Conservation (phyloP, 2,329 filamentous ascomycete species). For the Colletotrichum sidae region DNA sequence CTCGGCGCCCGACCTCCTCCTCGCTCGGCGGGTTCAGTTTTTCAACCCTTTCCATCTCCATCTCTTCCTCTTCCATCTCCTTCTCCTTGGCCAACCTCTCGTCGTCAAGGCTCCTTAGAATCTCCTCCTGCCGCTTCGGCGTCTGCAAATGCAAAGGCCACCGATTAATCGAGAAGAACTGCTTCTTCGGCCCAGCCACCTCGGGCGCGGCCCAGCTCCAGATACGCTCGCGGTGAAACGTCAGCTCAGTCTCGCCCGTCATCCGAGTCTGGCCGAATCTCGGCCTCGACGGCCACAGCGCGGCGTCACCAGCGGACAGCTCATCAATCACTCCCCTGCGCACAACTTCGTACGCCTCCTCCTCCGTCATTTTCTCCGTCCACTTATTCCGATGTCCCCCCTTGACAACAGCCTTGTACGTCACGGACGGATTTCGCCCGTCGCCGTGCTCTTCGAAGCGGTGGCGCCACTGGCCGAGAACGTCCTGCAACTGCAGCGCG, state of each 20-base stretch:
- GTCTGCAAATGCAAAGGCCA: slow-evolving; percentile 60
- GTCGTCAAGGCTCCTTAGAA: slow-evolving; percentile 37
- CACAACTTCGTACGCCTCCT: slow-evolving; percentile 36
- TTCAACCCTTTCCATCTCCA: slow-evolving; percentile 1
- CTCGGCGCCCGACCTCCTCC: background rate
- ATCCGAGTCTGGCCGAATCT: slow-evolving; percentile 37
- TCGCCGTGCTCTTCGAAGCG: slow-evolving; percentile 16
- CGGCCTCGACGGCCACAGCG: slow-evolving; percentile 53
- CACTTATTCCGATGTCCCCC: slow-evolving; percentile 45
- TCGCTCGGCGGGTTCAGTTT: slow-evolving; percentile 9
- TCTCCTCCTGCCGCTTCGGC: slow-evolving; percentile 42
- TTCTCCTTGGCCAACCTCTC: slow-evolving; percentile 3
- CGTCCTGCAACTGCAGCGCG: slow-evolving; percentile 34
- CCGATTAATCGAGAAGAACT: slow-evolving; percentile 59
- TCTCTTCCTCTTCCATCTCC: background rate
- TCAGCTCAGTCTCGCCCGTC: slow-evolving; percentile 38
- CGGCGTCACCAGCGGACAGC: slow-evolving; percentile 53
- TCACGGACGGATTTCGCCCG: slow-evolving; percentile 31
- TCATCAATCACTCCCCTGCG: slow-evolving; percentile 57
- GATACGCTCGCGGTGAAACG: slow-evolving; percentile 45
- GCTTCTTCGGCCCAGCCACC: slow-evolving; percentile 40
- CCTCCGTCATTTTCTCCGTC: slow-evolving; percentile 25
- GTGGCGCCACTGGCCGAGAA: slow-evolving; percentile 30
- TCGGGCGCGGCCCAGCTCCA: slow-evolving; percentile 50
- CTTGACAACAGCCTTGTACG: slow-evolving; percentile 46